Percentiles rank a stretch among this genome's conserved stretches.
phyloP scores from a whole-genome alignment of 257 asterid genomes.

The Forsythia suspensa region DNA sequence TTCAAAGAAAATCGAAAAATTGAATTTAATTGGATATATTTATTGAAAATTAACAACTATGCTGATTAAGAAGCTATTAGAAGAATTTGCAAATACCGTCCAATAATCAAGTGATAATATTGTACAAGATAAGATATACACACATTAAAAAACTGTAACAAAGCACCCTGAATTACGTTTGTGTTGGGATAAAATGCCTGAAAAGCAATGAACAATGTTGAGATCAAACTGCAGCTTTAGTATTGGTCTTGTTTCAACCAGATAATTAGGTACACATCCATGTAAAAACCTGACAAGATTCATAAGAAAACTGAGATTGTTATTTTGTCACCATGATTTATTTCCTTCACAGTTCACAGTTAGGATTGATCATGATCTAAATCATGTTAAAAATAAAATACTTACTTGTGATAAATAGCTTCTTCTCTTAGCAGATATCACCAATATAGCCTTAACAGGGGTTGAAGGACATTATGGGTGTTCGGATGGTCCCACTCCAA shows the following conservation, averaged over 20 bases:
- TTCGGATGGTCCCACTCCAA: conserved; percentile 28
- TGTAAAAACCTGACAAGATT: neutral
- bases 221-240: neutral
- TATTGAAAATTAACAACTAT: too few relatives aligned
- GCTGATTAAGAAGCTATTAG: too few relatives aligned
- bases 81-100: neutral
- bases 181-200: neutral
- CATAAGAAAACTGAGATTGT: neutral
- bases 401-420: too few relatives aligned
- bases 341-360: neutral
- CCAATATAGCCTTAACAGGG: conserved; percentile 6
- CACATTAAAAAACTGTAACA: too few relatives aligned
- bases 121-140: neutral
- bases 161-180: neutral
- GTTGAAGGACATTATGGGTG: conserved; percentile 18
- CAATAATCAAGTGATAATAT: too few relatives aligned
- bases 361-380: neutral
- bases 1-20: too few relatives aligned
- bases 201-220: too few relatives aligned
- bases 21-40: too few relatives aligned
- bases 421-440: neutral
- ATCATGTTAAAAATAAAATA: neutral
- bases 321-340: neutral
- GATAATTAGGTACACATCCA: neutral
- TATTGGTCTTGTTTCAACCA: neutral